These are phyloP conservation scores for Phytophthora pini DNA, from an alignment of 352 stramenopile genomes.

Conservation along the genomic window DNA sequence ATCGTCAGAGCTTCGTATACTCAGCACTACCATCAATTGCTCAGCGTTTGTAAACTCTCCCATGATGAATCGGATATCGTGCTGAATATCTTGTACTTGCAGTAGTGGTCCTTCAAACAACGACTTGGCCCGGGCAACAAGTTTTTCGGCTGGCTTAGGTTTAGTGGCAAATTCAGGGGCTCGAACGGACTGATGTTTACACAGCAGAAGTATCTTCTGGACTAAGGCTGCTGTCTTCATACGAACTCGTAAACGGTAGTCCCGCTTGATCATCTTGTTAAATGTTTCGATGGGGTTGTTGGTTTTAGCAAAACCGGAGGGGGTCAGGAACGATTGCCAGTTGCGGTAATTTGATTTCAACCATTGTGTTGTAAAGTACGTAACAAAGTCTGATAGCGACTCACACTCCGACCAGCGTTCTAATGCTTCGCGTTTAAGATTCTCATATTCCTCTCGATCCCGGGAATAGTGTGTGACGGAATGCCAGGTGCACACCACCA, in stretches of 20 bases:
- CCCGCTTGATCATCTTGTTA: slow-evolving; percentile 4
- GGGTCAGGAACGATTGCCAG: slow-evolving; percentile 4
- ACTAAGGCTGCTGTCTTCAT: not conserved
- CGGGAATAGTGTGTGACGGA: not conserved
- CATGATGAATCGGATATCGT: not conserved
- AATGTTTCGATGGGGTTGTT: slow-evolving; percentile 1
- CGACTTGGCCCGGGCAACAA: not conserved
- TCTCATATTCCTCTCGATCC: not conserved
- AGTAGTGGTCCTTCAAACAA: too few species aligned
- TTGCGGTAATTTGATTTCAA: not conserved
- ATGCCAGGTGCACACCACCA: too few species aligned
- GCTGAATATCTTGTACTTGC: not conserved
- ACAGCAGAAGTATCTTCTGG: not conserved
- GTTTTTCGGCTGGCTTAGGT: not conserved
- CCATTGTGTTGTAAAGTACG: not conserved
- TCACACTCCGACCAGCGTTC: not conserved
- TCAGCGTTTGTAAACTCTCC: not conserved
- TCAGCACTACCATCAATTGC: not conserved
- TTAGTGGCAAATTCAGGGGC: not conserved
- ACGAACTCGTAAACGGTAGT: not conserved
- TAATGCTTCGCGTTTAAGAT: not conserved
- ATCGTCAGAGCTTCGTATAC: not conserved
- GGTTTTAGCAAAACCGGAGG: not conserved
- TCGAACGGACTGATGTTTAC: not conserved
- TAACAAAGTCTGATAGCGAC: not conserved